Conservation (phyloP, 2,329 filamentous ascomycete genomes). For the Trichophyton schoenleinii region DNA sequence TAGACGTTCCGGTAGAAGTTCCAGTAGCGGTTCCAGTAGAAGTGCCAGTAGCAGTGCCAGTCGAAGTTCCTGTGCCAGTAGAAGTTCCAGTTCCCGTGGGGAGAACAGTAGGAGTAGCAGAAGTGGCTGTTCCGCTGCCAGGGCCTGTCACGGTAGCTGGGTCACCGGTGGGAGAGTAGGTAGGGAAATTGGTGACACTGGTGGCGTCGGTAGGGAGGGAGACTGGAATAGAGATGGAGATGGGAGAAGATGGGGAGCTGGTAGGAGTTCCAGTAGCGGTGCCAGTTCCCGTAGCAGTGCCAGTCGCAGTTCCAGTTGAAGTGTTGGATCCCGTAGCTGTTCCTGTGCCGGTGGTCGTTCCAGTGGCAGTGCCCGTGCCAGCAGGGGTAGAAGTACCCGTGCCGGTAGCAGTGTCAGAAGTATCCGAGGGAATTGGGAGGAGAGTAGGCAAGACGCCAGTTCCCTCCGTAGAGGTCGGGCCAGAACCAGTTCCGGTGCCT, state of each 20-base stretch:
- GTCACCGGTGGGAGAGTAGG: not conserved
- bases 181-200: not conserved
- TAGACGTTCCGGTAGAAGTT: not conserved
- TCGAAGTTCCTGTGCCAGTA: not conserved
- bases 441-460: not conserved
- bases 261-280: not conserved
- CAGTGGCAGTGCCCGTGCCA: not conserved
- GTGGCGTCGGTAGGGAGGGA: not conserved
- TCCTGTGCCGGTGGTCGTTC: not conserved
- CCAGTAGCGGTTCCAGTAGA: not conserved
- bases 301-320: not conserved
- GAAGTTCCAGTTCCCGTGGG: not conserved
- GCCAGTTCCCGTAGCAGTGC: not conserved
- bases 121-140: not conserved
- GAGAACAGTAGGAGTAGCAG: not conserved
- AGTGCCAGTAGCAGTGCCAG: not conserved
- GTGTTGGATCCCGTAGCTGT: not conserved
- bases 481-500: not conserved
- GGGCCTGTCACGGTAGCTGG: not conserved
- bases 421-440: not conserved
- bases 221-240: not conserved
- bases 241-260: not conserved
- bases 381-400: not conserved
- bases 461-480: not conserved
- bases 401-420: not conserved